Base-by-base conservation (phyloP, 2,329 filamentous ascomycete genomes). In the Colletotrichum trifolii region DNA sequence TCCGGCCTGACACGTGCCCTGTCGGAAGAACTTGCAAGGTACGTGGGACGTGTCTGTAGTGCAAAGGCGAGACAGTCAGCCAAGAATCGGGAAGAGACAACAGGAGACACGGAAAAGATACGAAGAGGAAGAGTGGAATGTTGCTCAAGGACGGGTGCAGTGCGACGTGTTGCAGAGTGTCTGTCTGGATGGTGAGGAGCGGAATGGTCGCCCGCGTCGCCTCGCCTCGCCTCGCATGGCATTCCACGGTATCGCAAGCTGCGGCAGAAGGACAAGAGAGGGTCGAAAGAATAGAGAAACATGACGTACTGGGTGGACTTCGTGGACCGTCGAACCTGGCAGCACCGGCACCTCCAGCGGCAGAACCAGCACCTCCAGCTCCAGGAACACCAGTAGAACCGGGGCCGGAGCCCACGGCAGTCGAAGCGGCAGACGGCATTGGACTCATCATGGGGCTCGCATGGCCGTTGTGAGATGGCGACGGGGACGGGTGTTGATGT, bases 21-120 rank as follows among this genome's bases (percentile, higher is more conserved):
- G 93, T 58, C 94, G 90, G 80, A 96, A 99, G 91, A 99, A 99
- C 85, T 98, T 98, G 91, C 96, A 99, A 43, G 96, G 96, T 48
- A 99, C 96, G 82, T 98, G 96, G 67, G 94, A 91, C 15, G 96
- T 97, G 79, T 97, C 95, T 97, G 46, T 62, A 61, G 39, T 15
- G 50, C 69, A 58, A 40, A 66, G 68, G 69, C 63, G 61, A 68
- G 47, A 40, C 17, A 35, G 67, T 68, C 48, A 70, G 68, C 64
- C 48, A 48, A 36, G 34, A 53, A 48, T 38, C 34, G 12, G 48
- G 33, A 69, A 71, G 71, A 62, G 43, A 13, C 36, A 42, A 39
- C 40, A 11, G 45, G 45, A 2, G 39, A 13, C 17, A 17, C 12
- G 15, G 50, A 15, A 40, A 35, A 55, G 38, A 38, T 53, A 17